Evolutionary conservation across 768 basidiomycete genomes (phyloP), one percentile per base, ranked within the genome.

Genomic region (Candolleomyces aberdarensis): DNA sequence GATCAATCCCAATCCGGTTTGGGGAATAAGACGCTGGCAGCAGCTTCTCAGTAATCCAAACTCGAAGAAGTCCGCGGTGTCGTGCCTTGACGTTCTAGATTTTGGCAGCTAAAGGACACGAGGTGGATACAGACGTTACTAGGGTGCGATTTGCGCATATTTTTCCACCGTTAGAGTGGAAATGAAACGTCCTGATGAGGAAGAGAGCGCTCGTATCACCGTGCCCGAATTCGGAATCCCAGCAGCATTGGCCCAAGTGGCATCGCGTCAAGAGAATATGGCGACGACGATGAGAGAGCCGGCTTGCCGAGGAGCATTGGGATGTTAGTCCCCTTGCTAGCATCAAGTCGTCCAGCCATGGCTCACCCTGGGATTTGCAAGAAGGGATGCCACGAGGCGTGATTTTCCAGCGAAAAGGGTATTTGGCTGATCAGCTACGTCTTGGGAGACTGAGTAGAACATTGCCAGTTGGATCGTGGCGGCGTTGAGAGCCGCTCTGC

Each of bases 31-130:
- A 71, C 72, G 71, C 65, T 68, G 61, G 63, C 62, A 65, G 36
- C 8, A 8, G 65, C 70, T 69, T 74, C 68, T 58, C 65, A 75
- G 62, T 69, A 71, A 67, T 74, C 72, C 60, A 49, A 63, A 60
- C 62, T 67, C 68, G 72, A 65, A 69, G 75, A 78, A 76, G 76
- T 73, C 78, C 76, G 78, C 77, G 76, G 77, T 70, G 69, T 74
- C 66, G 71, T 71, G 63, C 65, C 63, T 67, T 65, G 64, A 59
- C 66, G 61, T 65, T 64, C 67, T 65, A 63, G 55, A 70, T 66
- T 57, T 46, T 59, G 66, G 54, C 62, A 63, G 58, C 60, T 50
- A 22, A 60, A 50, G 66, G 66, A 68, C 76, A 78, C 71, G 75
- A 75, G 76, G 75, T 66, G 64, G 70, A 72, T 70, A 76, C 75